phyloP scores from a whole-genome alignment of 257 asterid genomes.

The Rhazya stricta region DNA sequence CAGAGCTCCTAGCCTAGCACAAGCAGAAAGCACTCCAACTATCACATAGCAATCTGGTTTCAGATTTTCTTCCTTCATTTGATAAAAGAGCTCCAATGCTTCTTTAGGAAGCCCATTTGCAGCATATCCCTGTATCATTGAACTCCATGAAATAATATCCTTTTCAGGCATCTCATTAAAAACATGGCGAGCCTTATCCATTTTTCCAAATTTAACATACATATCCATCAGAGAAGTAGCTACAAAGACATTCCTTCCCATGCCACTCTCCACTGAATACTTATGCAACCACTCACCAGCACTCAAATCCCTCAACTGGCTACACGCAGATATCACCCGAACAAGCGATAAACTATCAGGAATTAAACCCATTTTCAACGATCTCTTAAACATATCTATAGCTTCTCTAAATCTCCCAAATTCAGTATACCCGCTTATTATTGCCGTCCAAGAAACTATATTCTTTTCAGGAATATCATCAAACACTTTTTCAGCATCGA shows the following conservation, averaged over 20 bases:
- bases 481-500: conserved; percentile 33
- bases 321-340: conserved; percentile 35
- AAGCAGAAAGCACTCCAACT: conserved; percentile 53
- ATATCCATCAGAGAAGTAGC: conserved; percentile 37
- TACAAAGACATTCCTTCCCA: conserved; percentile 39
- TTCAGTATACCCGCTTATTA: conserved; percentile 33
- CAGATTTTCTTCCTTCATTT: conserved; percentile 24
- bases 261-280: conserved; percentile 24
- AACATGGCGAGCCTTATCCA: conserved; percentile 36
- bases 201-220: conserved; percentile 40
- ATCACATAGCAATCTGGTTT: conserved; percentile 37
- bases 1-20: conserved; percentile 42
- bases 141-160: conserved; percentile 46
- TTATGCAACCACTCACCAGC: conserved; percentile 38
- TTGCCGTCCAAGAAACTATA: conserved; percentile 42
- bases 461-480: conserved; percentile 38
- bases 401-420: conserved; percentile 31
- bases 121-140: conserved; percentile 45
- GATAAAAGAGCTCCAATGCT: conserved; percentile 35
- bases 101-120: conserved; percentile 41
- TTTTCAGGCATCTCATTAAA: conserved; percentile 41
- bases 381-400: conserved; percentile 31
- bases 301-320: conserved; percentile 29
- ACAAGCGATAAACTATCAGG: conserved; percentile 41
- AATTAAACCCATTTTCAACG: conserved; percentile 27